A percentile compares a stretch with the other conserved stretches of the same genome.
Conservation (phyloP, 2,329 filamentous ascomycete species). For the Tolypocladium guangdongense region DNA sequence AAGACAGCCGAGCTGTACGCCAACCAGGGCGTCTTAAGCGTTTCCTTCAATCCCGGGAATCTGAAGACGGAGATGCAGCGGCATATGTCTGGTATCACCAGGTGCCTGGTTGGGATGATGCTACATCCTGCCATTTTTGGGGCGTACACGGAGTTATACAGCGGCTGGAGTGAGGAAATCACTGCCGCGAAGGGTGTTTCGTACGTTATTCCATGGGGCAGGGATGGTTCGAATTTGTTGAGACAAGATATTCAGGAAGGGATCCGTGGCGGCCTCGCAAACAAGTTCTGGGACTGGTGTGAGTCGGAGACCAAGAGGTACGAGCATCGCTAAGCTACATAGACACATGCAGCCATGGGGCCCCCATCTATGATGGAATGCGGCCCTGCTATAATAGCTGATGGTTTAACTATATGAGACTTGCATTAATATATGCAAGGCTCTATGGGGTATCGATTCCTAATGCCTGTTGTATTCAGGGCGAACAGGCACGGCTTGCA, state of each 20-base stretch:
- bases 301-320: not conserved
- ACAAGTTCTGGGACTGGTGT: not conserved
- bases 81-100: not conserved
- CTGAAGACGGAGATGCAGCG: not conserved
- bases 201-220: not conserved
- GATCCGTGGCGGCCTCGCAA: not conserved
- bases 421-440: too few species aligned
- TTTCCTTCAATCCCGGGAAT: not conserved
- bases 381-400: too few species aligned
- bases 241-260: not conserved
- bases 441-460: too few species aligned
- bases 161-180: not conserved
- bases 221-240: not conserved
- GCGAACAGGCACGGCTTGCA: too few species aligned
- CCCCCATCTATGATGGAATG: too few species aligned
- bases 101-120: not conserved
- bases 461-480: too few species aligned
- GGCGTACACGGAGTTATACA: not conserved
- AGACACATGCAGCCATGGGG: not conserved
- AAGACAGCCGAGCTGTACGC: not conserved
- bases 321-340: not conserved
- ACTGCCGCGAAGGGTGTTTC: not conserved
- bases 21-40: not conserved
- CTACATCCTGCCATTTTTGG: not conserved
- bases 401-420: too few species aligned